Base-by-base conservation (phyloP, 2,329 filamentous ascomycete genomes). In the Amylocarpus encephaloides region DNA sequence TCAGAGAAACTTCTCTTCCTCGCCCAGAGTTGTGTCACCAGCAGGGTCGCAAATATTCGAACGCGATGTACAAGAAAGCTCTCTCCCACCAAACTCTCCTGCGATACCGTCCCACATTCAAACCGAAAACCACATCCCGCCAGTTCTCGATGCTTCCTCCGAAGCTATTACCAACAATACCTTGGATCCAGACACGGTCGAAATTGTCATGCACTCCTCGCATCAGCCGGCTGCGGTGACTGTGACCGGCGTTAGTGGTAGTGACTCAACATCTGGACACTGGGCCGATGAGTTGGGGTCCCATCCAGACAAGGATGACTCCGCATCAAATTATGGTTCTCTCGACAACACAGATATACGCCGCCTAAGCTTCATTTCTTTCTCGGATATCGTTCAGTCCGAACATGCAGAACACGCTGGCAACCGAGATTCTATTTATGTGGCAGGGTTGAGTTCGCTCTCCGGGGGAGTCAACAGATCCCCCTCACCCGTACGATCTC, bases 21-120 rank as follows among this genome's bases (percentile, higher is more conserved):
- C 89, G 7, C 85, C 89, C 4, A 78, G 86, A 43, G 70, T 91
- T 40, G 80, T 85, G 47, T 95, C 89, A 16, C 88, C 91, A 12
- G 87, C 89, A 10, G 77, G 78, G 26, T 85, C 82, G 4, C 82
- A 85, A 60, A 96, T 97, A 62, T 97, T 97, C 66, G 92, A 97
- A 73, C 86, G 92, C 63, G 88, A 91, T 67, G 92, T 97, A 19
- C 92, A 96, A 68, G 91, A 96, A 63, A 80, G 80, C 62, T 73
- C 79, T 29, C 63, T 78, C 3, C 70, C 81, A 36, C 85, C 89
- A 53, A 82, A 78, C 54, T 92, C 88, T 2, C 84, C 88, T 1
- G 87, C 88, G n/a, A 93, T 96, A 54, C 92, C 92, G 2, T 83
- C 87, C 6, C 92, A 97, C 65, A 95, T 97, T 62, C 83, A 91